phyloP scores from a whole-genome alignment of 2,329 filamentous ascomycete species.

The Leptographium radiaticola region DNA sequence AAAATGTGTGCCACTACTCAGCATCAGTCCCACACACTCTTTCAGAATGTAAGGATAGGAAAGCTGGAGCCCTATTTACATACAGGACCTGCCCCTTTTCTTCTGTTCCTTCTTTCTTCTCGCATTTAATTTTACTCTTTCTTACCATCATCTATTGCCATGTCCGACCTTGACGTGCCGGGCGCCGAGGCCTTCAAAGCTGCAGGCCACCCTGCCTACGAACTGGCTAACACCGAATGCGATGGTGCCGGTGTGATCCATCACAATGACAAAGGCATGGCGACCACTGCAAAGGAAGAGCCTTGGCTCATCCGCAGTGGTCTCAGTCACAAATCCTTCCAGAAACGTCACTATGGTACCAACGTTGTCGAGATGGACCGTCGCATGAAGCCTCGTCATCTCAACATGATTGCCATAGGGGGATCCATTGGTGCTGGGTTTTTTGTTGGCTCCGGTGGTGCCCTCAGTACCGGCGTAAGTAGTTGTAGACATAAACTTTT shows the following conservation, averaged over 20 bases:
- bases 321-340: slow-evolving; percentile 27
- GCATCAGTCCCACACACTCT: too few relatives aligned
- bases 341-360: slow-evolving; percentile 22
- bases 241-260: not conserved
- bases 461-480: slow-evolving; percentile 20
- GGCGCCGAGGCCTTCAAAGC: not conserved
- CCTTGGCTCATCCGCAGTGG: slow-evolving; percentile 26
- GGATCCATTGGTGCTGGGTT: slow-evolving; percentile 43
- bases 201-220: not conserved
- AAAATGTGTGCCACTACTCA: too few relatives aligned
- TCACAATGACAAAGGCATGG: not conserved
- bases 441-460: not conserved
- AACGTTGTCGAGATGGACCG: slow-evolving; percentile 25
- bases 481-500: not conserved
- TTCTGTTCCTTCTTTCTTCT: not conserved
- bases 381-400: slow-evolving; percentile 13
- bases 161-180: slow-evolving; percentile 8
- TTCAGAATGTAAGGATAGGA: not conserved
- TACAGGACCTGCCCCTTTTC: not conserved
- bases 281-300: slow-evolving; percentile 12
- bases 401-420: slow-evolving; percentile 18
- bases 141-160: not conserved
- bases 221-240: not conserved
- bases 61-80: not conserved
- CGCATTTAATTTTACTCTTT: not conserved